Conservation (phyloP, 179 eudicot species). For the Silene noctiflora region DNA sequence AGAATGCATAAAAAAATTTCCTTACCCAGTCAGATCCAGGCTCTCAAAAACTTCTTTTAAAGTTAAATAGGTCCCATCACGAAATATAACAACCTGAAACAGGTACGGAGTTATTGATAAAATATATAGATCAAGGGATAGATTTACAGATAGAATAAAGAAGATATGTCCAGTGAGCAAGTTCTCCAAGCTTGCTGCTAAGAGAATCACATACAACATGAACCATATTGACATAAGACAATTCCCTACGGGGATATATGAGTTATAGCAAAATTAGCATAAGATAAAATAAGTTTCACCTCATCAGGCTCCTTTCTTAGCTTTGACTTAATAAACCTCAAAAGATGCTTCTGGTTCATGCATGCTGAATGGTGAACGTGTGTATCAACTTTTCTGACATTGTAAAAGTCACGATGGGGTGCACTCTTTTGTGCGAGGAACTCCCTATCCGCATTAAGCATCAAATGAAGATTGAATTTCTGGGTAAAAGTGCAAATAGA, state of each 20-base stretch:
- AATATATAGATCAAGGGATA: not conserved
- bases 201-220: conserved; percentile 1
- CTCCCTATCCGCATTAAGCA: conserved; percentile 98
- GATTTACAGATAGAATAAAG: conserved; percentile 3
- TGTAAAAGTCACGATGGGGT: conserved; percentile 97
- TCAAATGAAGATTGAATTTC: conserved; percentile 99
- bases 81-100: conserved; percentile 89
- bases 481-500: conserved; percentile 31
- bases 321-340: conserved; percentile 97
- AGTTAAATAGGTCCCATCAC: conserved; percentile 97
- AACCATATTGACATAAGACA: conserved; percentile 3
- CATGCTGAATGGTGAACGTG: conserved; percentile 99
- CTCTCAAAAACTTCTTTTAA: conserved; percentile 97
- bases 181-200: not conserved
- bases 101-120: conserved; percentile 9
- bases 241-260: not conserved
- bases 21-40: conserved; percentile 95
- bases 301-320: conserved; percentile 98
- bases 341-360: conserved; percentile 99
- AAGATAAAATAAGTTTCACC: conserved; percentile 41
- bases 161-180: not conserved
- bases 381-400: conserved; percentile 98
- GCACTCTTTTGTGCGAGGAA: conserved; percentile 99
- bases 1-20: not conserved
- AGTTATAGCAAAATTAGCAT: not conserved